Percentiles rank a stretch among this genome's conserved stretches.
phyloP scores from a whole-genome alignment of 768 basidiomycete species.

The Phanerochaete sordida region DNA sequence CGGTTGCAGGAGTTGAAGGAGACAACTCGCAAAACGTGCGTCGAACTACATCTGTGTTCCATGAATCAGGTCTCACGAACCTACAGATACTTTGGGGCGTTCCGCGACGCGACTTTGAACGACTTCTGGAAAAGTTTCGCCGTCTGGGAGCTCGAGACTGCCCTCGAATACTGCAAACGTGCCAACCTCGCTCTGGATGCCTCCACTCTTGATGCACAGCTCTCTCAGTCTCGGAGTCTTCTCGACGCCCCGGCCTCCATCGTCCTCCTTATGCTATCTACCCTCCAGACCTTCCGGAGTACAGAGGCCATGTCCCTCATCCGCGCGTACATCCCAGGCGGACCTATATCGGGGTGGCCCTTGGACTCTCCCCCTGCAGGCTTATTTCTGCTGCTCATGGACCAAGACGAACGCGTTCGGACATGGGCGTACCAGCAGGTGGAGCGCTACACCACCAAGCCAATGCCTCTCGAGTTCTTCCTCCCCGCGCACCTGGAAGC shows the following conservation, averaged over 20 bases:
- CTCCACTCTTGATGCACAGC: background rate
- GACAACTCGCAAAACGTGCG: conserved; percentile 69
- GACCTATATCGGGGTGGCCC: conserved; percentile 48
- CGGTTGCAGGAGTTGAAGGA: conserved; percentile 62
- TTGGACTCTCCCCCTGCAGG: conserved; percentile 56
- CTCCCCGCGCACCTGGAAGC: conserved; percentile 42
- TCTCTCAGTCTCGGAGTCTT: conserved; percentile 25
- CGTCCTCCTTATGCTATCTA: conserved; percentile 61
- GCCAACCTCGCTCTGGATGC: conserved; percentile 23
- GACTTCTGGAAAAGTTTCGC: conserved; percentile 64
- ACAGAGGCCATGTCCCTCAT: conserved; percentile 42
- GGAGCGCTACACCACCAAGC: conserved; percentile 30
- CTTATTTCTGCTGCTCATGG: conserved; percentile 54
- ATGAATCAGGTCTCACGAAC: background rate
- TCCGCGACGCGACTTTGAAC: conserved; percentile 43
- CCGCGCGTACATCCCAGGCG: conserved; percentile 33
- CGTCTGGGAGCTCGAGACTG: conserved; percentile 57
- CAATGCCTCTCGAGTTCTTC: conserved; percentile 49
- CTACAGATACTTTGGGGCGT: conserved; percentile 72
- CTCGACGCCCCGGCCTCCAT: conserved; percentile 44
- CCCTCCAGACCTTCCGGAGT: conserved; percentile 54
- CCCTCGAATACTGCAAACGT: conserved; percentile 45
- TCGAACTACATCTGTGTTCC: conserved; percentile 14
- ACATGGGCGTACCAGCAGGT: conserved; percentile 56
- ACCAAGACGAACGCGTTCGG: conserved; percentile 45